These are phyloP conservation scores for Aegilops sharonensis DNA, from an alignment of 176 grass and related monocot species.

Conservation along the genomic window DNA sequence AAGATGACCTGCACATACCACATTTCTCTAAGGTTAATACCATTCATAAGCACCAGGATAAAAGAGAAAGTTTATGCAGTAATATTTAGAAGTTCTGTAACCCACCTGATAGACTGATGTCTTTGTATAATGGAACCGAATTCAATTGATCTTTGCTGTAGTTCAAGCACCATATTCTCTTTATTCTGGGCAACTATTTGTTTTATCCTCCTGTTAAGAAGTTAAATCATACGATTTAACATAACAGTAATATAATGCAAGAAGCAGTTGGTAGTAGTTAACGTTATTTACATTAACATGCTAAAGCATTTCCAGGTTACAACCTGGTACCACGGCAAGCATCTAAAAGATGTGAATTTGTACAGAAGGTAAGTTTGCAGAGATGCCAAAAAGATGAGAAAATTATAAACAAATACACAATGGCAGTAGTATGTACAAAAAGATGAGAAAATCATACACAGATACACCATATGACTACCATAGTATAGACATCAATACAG, in stretches of 20 bases:
- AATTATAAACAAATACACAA: neutral
- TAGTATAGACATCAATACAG: slow-evolving; percentile 12
- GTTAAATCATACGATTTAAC: slow-evolving; percentile 18
- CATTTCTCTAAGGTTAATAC: slow-evolving; percentile 17
- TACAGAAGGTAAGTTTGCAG: slow-evolving; percentile 6
- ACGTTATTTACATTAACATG: neutral
- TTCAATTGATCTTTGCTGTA: slow-evolving; percentile 99
- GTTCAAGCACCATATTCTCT: slow-evolving; percentile 79
- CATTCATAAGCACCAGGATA: slow-evolving; percentile 2
- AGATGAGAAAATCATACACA: too few species aligned
- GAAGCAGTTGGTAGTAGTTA: neutral
- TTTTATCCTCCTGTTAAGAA: slow-evolving; percentile 73
- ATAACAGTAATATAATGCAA: slow-evolving; percentile 12
- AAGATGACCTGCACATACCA: slow-evolving; percentile 69
- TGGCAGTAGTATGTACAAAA: neutral
- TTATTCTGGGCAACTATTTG: slow-evolving; percentile 76
- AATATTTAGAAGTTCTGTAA: slow-evolving; percentile 18
- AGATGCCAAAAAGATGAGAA: neutral
- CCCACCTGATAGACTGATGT: slow-evolving; percentile 86
- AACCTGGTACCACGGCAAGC: neutral
- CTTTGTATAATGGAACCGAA: slow-evolving; percentile 93
- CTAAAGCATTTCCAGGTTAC: slow-evolving; percentile 1
- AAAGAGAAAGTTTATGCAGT: neutral
- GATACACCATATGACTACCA: neutral
- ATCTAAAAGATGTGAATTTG: slow-evolving; percentile 13